These are phyloP conservation scores for Millerago galiae DNA, from an alignment of 805 yeast species.

Conservation along the genomic window DNA sequence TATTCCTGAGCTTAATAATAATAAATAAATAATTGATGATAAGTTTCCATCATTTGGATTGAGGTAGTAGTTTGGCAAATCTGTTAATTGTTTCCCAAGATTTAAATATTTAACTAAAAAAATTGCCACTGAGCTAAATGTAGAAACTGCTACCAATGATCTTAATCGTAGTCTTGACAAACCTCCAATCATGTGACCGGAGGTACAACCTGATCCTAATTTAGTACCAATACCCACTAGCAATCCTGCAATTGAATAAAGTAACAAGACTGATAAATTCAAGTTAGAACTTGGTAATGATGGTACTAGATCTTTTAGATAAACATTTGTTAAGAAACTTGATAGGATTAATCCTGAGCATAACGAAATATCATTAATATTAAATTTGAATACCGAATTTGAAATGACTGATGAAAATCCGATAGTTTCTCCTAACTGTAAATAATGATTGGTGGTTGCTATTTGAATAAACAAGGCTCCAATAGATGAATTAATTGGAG, in stretches of 20 bases:
- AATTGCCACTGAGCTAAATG: constrained; percentile 31
- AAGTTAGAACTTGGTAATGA: constrained; percentile 5
- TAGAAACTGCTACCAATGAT: constrained; percentile 38
- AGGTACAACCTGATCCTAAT: constrained; percentile 45
- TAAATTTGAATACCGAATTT: constrained; percentile 24
- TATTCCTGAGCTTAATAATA: not conserved
- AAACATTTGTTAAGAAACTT: constrained; percentile 14
- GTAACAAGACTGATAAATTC: not conserved
- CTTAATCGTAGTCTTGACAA: constrained; percentile 39
- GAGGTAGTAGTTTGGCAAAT: constrained; percentile 1
- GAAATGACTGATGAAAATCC: constrained; percentile 42
- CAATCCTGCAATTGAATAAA: constrained; percentile 29
- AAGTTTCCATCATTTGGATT: not conserved
- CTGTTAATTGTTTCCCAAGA: not conserved
- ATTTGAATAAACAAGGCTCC: constrained; percentile 44
- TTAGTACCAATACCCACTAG: constrained; percentile 44
- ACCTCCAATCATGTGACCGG: constrained; percentile 50
- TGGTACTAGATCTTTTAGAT: constrained; percentile 28
- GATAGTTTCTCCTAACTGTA: constrained; percentile 33
- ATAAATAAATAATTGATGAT: not conserved
- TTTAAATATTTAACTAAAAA: constrained; percentile 1
- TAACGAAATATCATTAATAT: constrained; percentile 25
- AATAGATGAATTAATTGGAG: constrained; percentile 35
- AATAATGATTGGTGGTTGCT: constrained; percentile 37
- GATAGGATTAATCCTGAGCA: constrained; percentile 32